Percentiles rank a stretch among this genome's conserved stretches.
Evolutionary conservation across 2,329 filamentous ascomycete species (phyloP).

Genomic region (Blastomyces gilchristii): DNA sequence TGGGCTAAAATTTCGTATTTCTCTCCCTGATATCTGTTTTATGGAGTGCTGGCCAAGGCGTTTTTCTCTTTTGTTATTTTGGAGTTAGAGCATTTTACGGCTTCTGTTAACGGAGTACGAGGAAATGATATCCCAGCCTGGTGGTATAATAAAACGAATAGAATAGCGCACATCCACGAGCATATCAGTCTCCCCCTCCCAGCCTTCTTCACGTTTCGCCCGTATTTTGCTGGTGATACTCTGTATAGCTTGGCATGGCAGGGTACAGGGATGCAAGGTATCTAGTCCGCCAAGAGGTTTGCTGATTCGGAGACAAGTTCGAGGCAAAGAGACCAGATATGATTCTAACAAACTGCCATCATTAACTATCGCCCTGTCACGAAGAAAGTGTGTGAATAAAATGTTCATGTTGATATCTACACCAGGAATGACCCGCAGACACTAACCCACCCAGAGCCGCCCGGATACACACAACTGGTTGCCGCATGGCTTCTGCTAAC

Average conservation of each 20-base stretch:
- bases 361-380: too few species aligned
- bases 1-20: neutral
- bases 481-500: neutral
- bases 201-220: too few species aligned
- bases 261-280: too few species aligned
- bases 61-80: neutral
- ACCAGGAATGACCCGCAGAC: neutral
- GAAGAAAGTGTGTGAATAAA: too few species aligned
- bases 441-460: neutral
- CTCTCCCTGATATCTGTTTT: neutral
- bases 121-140: constrained; percentile 1
- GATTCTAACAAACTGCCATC: too few species aligned
- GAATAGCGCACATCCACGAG: neutral
- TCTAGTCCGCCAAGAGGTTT: too few species aligned
- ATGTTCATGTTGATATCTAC: too few species aligned
- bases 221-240: too few species aligned
- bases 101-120: neutral
- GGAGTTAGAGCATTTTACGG: neutral
- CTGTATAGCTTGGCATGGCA: too few species aligned
- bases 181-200: too few species aligned
- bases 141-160: neutral
- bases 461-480: neutral
- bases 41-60: neutral
- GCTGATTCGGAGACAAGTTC: too few species aligned
- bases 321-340: too few species aligned